Conservation (phyloP, 306 rosid species). For the Crotalaria pallida region DNA sequence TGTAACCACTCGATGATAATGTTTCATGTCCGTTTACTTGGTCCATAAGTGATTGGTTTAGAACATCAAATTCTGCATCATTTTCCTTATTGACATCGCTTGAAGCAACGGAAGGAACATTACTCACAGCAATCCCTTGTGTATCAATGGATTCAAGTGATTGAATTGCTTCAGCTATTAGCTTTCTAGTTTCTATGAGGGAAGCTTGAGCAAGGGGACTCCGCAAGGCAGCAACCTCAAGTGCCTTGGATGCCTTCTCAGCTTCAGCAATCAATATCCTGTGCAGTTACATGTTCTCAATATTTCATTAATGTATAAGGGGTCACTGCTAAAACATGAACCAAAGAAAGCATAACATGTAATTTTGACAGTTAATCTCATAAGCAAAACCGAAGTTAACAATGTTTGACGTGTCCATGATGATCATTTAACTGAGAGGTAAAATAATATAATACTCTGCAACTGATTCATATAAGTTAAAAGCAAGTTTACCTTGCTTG, state of each 20-base stretch:
- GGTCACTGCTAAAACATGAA: neutral
- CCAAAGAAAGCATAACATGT: neutral
- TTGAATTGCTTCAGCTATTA: conserved; percentile 67
- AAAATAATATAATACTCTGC: neutral
- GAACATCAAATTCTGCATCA: conserved; percentile 6
- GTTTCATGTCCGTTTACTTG: conserved; percentile 42
- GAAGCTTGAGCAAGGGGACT: conserved; percentile 71
- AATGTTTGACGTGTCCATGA: neutral
- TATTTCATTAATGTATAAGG: neutral
- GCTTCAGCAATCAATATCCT: conserved; percentile 77
- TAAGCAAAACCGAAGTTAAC: neutral
- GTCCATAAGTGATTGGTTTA: conserved; percentile 6
- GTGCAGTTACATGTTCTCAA: conserved; percentile 11
- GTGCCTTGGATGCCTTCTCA: conserved; percentile 70
- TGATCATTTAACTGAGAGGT: neutral
- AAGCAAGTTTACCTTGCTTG: conserved; percentile 65
- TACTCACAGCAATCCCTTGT: conserved; percentile 16
- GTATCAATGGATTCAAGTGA: conserved; percentile 50
- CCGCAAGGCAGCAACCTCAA: conserved; percentile 56
- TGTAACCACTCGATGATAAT: conserved; percentile 15
- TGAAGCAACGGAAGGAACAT: conserved; percentile 19
- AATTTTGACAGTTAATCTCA: neutral
- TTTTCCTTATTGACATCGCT: conserved; percentile 19
- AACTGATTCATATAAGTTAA: neutral
- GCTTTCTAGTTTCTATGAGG: conserved; percentile 61